A percentile compares a stretch with the other conserved stretches of the same genome.
phyloP scores from a whole-genome alignment of 208 protist species.

The Trypanosoma rangeli region DNA sequence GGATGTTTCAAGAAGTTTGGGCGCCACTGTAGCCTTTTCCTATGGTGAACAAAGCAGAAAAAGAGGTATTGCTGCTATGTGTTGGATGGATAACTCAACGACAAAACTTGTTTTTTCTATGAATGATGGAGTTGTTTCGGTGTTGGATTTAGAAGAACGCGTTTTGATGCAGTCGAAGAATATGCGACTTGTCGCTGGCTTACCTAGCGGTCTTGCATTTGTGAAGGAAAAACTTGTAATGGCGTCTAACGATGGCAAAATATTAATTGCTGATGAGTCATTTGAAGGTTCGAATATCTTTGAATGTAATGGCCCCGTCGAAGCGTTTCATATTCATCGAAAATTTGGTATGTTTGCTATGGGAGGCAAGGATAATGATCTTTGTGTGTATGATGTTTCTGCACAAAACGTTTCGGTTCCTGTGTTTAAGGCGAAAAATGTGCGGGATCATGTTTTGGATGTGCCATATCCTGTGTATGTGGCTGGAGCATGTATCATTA shows the following conservation, averaged over 20 bases:
- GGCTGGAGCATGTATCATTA: slow-evolving; percentile 68
- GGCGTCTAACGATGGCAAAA: slow-evolving; percentile 43
- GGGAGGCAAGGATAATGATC: slow-evolving; percentile 70
- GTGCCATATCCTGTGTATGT: slow-evolving; percentile 75
- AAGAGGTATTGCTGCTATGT: slow-evolving; percentile 68
- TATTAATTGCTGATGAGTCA: slow-evolving; percentile 39
- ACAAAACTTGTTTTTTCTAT: slow-evolving; percentile 60
- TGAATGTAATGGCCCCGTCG: slow-evolving; percentile 52
- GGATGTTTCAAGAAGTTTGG: slow-evolving; percentile 74
- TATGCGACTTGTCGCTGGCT: slow-evolving; percentile 34
- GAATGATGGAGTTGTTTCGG: slow-evolving; percentile 57
- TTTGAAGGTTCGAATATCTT: slow-evolving; percentile 27
- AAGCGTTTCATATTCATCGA: slow-evolving; percentile 74
- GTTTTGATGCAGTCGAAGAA: slow-evolving; percentile 38
- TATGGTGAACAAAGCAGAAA: slow-evolving; percentile 73
- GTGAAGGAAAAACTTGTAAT: slow-evolving; percentile 60
- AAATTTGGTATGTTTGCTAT: slow-evolving; percentile 78
- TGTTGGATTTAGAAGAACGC: slow-evolving; percentile 42
- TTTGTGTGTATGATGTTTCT: slow-evolving; percentile 68
- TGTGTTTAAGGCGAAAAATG: slow-evolving; percentile 65
- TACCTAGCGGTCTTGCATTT: slow-evolving; percentile 64
- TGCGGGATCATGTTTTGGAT: slow-evolving; percentile 75
- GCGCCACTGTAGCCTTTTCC: slow-evolving; percentile 57
- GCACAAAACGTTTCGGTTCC: slow-evolving; percentile 38
- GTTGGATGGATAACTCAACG: slow-evolving; percentile 63